These are phyloP conservation scores for Hsuehochloa calcarea DNA, from an alignment of 176 grass and related monocot species.

Conservation along the genomic window DNA sequence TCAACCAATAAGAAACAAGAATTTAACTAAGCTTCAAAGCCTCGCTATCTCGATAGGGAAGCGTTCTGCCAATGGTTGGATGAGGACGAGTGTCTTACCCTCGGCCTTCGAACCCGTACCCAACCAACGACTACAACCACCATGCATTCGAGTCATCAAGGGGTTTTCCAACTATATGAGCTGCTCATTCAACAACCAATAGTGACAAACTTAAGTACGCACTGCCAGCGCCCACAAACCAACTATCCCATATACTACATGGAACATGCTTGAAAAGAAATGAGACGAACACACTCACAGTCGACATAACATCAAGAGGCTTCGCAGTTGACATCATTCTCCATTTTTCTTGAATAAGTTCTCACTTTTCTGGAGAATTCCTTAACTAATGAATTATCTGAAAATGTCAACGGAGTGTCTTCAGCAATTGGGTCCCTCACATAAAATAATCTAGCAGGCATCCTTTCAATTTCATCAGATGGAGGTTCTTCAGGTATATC, in stretches of 20 bases:
- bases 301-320: constrained; percentile 33
- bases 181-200: neutral
- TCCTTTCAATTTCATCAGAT: constrained; percentile 35
- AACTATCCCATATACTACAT: neutral
- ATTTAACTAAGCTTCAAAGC: too few species aligned
- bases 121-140: too few species aligned
- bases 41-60: too few species aligned
- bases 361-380: constrained; percentile 85
- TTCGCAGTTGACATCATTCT: constrained; percentile 31
- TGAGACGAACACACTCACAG: neutral
- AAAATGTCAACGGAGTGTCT: constrained; percentile 89
- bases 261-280: neutral
- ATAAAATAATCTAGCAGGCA: constrained; percentile 64
- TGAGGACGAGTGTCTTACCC: too few species aligned
- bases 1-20: too few species aligned
- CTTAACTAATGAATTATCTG: constrained; percentile 58
- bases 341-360: constrained; percentile 41
- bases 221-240: neutral
- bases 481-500: constrained; percentile 87
- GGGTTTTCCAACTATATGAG: neutral
- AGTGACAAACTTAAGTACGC: neutral
- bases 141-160: neutral
- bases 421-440: constrained; percentile 71
- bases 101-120: too few species aligned
- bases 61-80: too few species aligned